Evolutionary conservation across 225 moss, liverwort and hornwort genomes (phyloP).

Genomic region (Straminergon stramineum): DNA sequence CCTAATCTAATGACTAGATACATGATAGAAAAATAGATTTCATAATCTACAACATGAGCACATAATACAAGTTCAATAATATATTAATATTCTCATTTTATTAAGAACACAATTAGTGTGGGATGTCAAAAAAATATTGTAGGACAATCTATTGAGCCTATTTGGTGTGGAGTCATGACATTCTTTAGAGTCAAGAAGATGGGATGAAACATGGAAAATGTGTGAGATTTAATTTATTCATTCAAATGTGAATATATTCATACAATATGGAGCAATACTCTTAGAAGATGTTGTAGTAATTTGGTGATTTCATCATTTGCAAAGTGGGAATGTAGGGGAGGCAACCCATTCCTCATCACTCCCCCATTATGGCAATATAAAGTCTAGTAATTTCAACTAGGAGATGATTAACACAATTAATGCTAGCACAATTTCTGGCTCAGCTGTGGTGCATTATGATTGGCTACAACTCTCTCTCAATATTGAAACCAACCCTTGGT

Average conservation of each 20-base stretch:
- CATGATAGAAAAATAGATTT: not conserved
- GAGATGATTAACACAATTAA: no score
- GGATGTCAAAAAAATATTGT: not conserved
- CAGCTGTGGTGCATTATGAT: no score
- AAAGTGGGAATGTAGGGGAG: not conserved
- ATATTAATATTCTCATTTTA: not conserved
- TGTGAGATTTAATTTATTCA: not conserved
- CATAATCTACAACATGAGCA: not conserved
- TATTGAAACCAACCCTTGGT: no score
- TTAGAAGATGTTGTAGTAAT: not conserved
- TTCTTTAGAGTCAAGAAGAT: no score
- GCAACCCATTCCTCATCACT: no score
- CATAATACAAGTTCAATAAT: not conserved
- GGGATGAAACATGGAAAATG: no score
- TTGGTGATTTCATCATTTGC: not conserved
- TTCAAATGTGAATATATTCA: not conserved
- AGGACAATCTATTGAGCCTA: not conserved
- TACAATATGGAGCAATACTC: not conserved
- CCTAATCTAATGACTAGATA: accelerated
- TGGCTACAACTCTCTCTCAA: no score
- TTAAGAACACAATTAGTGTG: accelerated
- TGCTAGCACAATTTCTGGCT: no score
- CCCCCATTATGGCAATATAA: no score
- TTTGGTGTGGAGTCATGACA: not conserved
- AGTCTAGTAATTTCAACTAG: no score